These are phyloP conservation scores for Sequoia sempervirens DNA, from an alignment of 75 land plant genomes.

Conservation along the genomic window DNA sequence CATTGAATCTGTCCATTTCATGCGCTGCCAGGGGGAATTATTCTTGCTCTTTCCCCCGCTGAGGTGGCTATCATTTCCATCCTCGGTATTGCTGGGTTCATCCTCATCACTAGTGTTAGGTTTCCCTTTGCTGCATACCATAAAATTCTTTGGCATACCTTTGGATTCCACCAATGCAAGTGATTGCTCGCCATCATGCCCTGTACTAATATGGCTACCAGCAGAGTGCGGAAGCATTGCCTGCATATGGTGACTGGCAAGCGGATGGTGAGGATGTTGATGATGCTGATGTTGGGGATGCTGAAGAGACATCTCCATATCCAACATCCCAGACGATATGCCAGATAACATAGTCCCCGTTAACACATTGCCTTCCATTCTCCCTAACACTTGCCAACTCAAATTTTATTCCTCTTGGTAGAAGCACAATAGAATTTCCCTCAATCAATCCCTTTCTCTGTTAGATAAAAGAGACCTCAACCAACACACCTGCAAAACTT, in stretches of 20 bases:
- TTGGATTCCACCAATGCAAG: slow-evolving; percentile 15
- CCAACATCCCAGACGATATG: slow-evolving; percentile 15
- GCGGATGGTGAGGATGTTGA: slow-evolving; percentile 7
- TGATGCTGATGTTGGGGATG: slow-evolving; percentile 13
- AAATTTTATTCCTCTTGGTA: not conserved
- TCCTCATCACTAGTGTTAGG: slow-evolving; percentile 55
- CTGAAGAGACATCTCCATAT: slow-evolving; percentile 9
- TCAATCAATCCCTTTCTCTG: not conserved
- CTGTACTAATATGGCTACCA: slow-evolving; percentile 9
- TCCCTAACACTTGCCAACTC: not conserved
- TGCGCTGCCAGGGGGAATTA: slow-evolving; percentile 36
- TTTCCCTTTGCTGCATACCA: slow-evolving; percentile 14
- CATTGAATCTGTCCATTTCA: slow-evolving; percentile 61
- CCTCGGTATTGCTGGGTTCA: slow-evolving; percentile 54
- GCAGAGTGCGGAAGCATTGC: slow-evolving; percentile 14
- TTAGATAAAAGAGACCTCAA: not conserved
- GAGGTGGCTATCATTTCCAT: slow-evolving; percentile 24
- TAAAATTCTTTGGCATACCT: slow-evolving; percentile 10
- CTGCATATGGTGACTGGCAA: slow-evolving; percentile 9
- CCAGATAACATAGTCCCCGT: slow-evolving; percentile 15
- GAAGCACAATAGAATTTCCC: not conserved
- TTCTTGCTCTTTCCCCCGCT: slow-evolving; percentile 17
- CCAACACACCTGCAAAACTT: not conserved
- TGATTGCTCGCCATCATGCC: slow-evolving; percentile 12
- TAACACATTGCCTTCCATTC: slow-evolving; percentile 19